Evolutionary conservation across 768 basidiomycete species (phyloP).

Genomic region (Suillus brevipes): DNA sequence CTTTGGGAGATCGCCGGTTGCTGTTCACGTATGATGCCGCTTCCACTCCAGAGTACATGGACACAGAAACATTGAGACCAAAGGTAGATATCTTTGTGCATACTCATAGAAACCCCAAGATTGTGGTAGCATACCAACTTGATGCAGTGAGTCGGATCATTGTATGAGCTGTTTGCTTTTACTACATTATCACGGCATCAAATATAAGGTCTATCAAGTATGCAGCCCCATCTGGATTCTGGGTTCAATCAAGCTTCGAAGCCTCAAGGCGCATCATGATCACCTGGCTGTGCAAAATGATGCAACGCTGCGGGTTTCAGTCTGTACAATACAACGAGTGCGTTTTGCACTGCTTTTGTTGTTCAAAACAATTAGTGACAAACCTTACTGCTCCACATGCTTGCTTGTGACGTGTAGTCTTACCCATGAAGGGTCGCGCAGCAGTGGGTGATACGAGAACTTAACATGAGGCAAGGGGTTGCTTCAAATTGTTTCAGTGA

Average conservation of each 20-base stretch:
- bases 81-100: not conserved
- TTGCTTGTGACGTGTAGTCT: not conserved
- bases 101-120: not conserved
- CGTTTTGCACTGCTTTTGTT: not conserved
- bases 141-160: not conserved
- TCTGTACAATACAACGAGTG: not conserved
- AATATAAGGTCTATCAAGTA: not conserved
- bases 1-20: not conserved
- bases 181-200: not conserved
- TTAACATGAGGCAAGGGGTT: not conserved
- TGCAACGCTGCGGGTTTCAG: not conserved
- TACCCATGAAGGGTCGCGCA: not conserved
- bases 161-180: not conserved
- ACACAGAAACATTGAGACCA: not conserved
- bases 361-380: not conserved
- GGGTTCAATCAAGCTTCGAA: not conserved
- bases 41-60: not conserved
- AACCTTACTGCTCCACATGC: not conserved
- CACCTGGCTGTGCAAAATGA: not conserved
- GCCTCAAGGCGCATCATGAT: not conserved
- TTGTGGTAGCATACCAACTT: not conserved
- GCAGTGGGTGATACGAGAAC: not conserved
- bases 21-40: not conserved
- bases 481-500: not conserved
- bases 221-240: not conserved